A percentile compares a stretch with the other conserved stretches of the same genome.
phyloP scores from a whole-genome alignment of 225 moss, liverwort and hornwort species.

The Pleurozium schreberi region DNA sequence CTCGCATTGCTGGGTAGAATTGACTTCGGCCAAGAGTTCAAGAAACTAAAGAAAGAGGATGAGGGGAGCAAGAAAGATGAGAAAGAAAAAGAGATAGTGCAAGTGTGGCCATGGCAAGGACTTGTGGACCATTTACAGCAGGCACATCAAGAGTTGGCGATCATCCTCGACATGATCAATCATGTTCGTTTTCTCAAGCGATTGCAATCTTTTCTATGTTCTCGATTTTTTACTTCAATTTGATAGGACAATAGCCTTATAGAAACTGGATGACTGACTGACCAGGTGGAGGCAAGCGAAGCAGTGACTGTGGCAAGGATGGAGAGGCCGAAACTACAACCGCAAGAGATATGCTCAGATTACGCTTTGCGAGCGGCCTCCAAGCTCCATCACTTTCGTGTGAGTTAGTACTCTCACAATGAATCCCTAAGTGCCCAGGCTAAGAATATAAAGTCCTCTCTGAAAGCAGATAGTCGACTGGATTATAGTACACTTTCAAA shows the following conservation, averaged over 20 bases:
- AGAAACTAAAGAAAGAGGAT: slow-evolving; percentile 73
- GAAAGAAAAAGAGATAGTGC: slow-evolving; percentile 46
- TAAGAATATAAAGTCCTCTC: not conserved
- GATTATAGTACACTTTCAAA: not conserved
- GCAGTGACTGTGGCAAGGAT: slow-evolving; percentile 77
- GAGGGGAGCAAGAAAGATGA: slow-evolving; percentile 47
- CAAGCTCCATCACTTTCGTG: slow-evolving; percentile 83
- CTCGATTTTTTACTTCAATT: not conserved
- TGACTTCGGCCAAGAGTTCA: slow-evolving; percentile 83
- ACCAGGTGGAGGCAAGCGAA: slow-evolving; percentile 88
- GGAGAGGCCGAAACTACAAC: slow-evolving; percentile 72
- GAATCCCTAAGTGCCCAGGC: not conserved
- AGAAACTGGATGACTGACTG: not conserved
- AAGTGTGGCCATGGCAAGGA: slow-evolving; percentile 88
- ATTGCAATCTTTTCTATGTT: not conserved
- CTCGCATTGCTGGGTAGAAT: slow-evolving; percentile 81
- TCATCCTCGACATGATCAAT: slow-evolving; percentile 79
- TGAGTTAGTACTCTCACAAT: slow-evolving; percentile 11
- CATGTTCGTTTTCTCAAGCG: slow-evolving; percentile 36
- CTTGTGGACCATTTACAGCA: slow-evolving; percentile 78
- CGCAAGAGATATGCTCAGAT: slow-evolving; percentile 77
- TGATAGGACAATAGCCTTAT: not conserved
- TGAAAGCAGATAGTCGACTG: not conserved
- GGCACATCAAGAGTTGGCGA: slow-evolving; percentile 77
- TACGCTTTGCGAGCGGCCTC: slow-evolving; percentile 68